Conservation (phyloP, 1,284 basidiomycete genomes). For the Cyathus pygmaeus region DNA sequence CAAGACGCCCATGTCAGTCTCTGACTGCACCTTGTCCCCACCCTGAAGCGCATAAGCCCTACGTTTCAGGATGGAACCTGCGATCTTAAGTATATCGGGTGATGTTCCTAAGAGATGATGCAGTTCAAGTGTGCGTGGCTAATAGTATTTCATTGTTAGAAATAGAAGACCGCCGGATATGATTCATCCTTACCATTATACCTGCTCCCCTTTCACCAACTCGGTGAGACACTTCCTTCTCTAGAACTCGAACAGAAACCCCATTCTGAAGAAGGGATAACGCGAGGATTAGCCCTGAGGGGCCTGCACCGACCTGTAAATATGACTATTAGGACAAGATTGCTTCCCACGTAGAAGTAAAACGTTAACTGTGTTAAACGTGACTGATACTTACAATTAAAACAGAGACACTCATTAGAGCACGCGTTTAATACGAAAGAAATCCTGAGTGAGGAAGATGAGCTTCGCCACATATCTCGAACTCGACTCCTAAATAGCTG, state of each 20-base stretch:
- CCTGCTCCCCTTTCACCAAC: constrained; percentile 49
- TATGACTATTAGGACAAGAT: background rate
- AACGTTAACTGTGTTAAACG: no score
- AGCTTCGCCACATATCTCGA: no score
- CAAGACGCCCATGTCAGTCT: background rate
- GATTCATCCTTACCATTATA: constrained; percentile 37
- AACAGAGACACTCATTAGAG: no score
- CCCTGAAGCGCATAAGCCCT: background rate
- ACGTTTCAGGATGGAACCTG: background rate
- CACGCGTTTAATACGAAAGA: no score
- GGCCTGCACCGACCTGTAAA: constrained; percentile 46
- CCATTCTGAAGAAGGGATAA: constrained; percentile 46
- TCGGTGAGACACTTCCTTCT: constrained; percentile 43
- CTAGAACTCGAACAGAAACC: constrained; percentile 50
- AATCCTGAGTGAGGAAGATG: no score
- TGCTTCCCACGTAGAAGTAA: no score
- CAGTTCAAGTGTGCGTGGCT: background rate
- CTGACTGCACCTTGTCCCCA: background rate
- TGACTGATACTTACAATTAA: no score
- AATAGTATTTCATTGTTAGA: background rate
- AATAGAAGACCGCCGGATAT: background rate
- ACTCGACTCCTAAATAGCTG: no score
- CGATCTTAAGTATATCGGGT: background rate
- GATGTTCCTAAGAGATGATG: background rate
- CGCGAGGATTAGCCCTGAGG: constrained; percentile 51